phyloP scores from a whole-genome alignment of 2,329 filamentous ascomycete species.

The Mariannaea elegans region DNA sequence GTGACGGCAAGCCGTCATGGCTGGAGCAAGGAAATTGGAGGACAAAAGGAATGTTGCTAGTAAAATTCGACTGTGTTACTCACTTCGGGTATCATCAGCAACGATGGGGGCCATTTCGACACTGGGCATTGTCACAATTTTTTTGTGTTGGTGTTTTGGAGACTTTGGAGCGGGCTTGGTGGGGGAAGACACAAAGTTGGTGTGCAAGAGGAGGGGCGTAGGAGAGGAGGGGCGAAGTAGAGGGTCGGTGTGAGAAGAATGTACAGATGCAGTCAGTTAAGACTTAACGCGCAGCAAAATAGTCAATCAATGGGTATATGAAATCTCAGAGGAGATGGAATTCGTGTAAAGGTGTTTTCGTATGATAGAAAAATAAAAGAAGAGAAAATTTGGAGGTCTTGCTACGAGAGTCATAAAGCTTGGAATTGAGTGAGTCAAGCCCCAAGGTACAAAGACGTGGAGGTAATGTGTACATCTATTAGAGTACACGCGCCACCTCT shows the following conservation, averaged over 20 bases:
- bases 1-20: not conserved
- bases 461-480: not conserved
- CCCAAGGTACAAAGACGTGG: slow-evolving; percentile 2
- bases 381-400: slow-evolving; percentile 8
- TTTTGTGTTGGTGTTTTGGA: slow-evolving; percentile 27
- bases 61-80: slow-evolving; percentile 42
- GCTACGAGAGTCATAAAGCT: slow-evolving; percentile 10
- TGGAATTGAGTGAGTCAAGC: slow-evolving; percentile 20
- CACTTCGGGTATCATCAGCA: slow-evolving; percentile 57
- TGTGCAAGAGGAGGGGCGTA: not conserved
- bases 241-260: slow-evolving; percentile 12
- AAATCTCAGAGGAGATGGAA: not conserved
- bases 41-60: not conserved
- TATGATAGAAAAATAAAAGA: not conserved
- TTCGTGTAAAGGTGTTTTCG: not conserved
- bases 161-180: slow-evolving; percentile 18
- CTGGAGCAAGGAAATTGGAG: too few species aligned
- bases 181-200: slow-evolving; percentile 20
- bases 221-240: slow-evolving; percentile 9
- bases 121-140: slow-evolving; percentile 45
- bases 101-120: slow-evolving; percentile 51
- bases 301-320: not conserved
- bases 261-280: not conserved
- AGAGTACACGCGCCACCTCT: not conserved
- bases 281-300: not conserved